Base-by-base conservation (phyloP, 2,329 filamentous ascomycete genomes). In the Aulographum hederae region DNA sequence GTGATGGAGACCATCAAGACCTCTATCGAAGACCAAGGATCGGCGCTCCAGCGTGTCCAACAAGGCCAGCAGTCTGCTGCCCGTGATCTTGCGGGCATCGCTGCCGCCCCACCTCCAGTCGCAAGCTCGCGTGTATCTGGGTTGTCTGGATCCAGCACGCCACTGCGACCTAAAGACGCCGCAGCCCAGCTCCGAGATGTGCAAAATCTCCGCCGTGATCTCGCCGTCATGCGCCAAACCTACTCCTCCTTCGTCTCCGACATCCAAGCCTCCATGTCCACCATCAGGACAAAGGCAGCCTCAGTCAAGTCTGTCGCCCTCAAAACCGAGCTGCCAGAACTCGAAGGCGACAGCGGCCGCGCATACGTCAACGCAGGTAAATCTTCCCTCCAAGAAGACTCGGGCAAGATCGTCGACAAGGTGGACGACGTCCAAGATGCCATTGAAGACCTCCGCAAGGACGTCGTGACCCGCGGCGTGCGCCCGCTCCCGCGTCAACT, bases 371-470 rank as follows among this genome's bases (percentile, higher is more conserved):
- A 78, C 41, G 68, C 65, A 21, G 86, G 86, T 30, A 91, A 92
- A 51, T 92, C 92, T 55, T 69, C 75, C 36, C 70, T 98, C 37
- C 79, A 77, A 31, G 65, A 76, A 17, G 86, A 95, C 49, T 92
- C 82, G 1, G 86, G 95, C 52, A 76, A 74, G 39, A 73, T 98
- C 34, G 85, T 98, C 41, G 77, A 73, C 42, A 78, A 82, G 47
- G 89, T 98, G 8, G 89, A 98, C 48, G 86, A 95, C 47, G 67
- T 98, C n/a, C 89, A 95, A 56, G 89, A 98, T 52, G 64, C 89
- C 33, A 81, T 98, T 14, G 89, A 98, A 53, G 89, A 98, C 49
- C 67, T 98, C 27, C 82, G 89, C 38, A 95, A 98, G 58, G 89
- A 98, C 47, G 89, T 98, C 28, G 89, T 98, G 29, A 67, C 74